Conservation (phyloP, 495 filamentous ascomycete genomes). For the Xylaria nigripes region DNA sequence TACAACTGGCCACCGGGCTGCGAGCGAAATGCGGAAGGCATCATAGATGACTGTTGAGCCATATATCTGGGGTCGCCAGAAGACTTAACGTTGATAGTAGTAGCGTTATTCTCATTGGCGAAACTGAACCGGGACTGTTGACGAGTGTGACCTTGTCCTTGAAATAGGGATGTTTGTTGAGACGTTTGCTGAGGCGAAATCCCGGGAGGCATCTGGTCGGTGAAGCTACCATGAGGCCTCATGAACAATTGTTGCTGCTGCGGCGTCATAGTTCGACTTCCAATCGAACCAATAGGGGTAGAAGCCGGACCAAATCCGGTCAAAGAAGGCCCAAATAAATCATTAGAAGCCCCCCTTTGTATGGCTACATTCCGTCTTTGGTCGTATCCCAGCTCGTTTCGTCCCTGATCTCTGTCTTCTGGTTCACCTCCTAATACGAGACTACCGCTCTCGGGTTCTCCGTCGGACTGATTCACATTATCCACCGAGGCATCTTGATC, state of each 20-base stretch:
- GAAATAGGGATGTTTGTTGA: conserved; percentile 51
- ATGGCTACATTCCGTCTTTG: conserved; percentile 54
- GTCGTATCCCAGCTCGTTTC: conserved; percentile 45
- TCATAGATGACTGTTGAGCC: conserved; percentile 82
- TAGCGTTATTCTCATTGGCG: conserved; percentile 56
- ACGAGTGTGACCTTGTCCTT: conserved; percentile 70
- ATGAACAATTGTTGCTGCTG: conserved; percentile 63
- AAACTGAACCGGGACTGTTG: conserved; percentile 87
- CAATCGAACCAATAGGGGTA: conserved; percentile 44
- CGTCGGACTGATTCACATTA: conserved; percentile 34
- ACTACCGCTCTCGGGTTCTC: conserved; percentile 64
- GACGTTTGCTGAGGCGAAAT: conserved; percentile 22
- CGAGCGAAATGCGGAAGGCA: conserved; percentile 62
- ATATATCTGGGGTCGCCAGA: conserved; percentile 75
- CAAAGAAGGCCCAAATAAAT: conserved; percentile 46
- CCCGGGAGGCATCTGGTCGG: conserved; percentile 49
- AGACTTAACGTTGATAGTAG: conserved; percentile 66
- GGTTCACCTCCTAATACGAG: conserved; percentile 86
- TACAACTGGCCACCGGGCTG: conserved; percentile 58
- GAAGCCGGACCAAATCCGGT: conserved; percentile 45
- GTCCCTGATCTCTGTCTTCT: conserved; percentile 57
- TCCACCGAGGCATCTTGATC: conserved; percentile 47
- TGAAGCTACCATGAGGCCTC: conserved; percentile 49
- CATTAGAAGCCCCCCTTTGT: conserved; percentile 50
- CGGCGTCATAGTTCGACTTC: conserved; percentile 67